phyloP scores from a whole-genome alignment of 768 basidiomycete species.

The Kwoniella heveanensis region DNA sequence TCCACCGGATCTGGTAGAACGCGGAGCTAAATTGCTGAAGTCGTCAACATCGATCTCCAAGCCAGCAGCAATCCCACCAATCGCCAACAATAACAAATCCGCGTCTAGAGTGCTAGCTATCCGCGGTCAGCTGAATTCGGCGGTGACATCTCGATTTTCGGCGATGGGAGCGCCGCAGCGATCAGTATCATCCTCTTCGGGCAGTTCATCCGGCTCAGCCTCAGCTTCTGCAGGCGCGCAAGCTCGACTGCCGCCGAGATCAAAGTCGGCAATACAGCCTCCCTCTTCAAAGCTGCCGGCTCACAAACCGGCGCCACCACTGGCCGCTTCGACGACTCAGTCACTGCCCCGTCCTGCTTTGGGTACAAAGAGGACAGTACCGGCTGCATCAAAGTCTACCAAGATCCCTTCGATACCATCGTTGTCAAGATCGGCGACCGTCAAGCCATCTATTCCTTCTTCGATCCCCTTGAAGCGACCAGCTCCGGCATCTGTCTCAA shows the following conservation, averaged over 20 bases:
- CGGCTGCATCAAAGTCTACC: background rate
- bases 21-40: conserved; percentile 25
- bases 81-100: conserved; percentile 2
- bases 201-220: conserved; percentile 16
- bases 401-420: background rate
- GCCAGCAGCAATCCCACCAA: background rate
- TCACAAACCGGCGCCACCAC: conserved; percentile 1
- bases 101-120: conserved; percentile 23
- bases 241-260: background rate
- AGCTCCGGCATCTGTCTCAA: background rate
- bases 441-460: conserved; percentile 5
- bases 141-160: conserved; percentile 10
- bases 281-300: background rate
- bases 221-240: background rate
- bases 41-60: background rate
- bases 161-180: conserved; percentile 38
- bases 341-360: conserved; percentile 14
- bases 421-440: background rate
- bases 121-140: conserved; percentile 31
- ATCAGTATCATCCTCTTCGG: conserved; percentile 29
- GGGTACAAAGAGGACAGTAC: conserved; percentile 4
- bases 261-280: background rate
- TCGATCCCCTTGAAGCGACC: conserved; percentile 35
- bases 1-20: conserved; percentile 16
- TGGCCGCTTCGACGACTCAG: conserved; percentile 11